phyloP scores from a whole-genome alignment of 805 yeast species.

The Jamesozyma gamospora region DNA sequence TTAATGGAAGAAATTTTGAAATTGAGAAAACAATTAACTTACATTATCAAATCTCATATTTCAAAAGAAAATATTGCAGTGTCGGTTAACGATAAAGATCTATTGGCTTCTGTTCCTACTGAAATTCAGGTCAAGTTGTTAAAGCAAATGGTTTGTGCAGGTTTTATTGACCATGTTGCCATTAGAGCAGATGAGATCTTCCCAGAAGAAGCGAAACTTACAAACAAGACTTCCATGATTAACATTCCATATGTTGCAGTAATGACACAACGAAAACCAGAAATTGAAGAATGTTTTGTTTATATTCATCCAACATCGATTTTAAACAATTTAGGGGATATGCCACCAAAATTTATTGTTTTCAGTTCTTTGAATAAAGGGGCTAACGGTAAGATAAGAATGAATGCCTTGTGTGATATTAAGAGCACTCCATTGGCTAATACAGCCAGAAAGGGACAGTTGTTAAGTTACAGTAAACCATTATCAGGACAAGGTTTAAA shows the following conservation, averaged over 20 bases:
- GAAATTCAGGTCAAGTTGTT: constrained; percentile 62
- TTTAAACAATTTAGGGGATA: constrained; percentile 45
- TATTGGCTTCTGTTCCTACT: constrained; percentile 57
- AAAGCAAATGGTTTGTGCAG: constrained; percentile 88
- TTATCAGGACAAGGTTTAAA: constrained; percentile 76
- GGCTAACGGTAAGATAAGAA: constrained; percentile 42
- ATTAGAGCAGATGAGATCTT: constrained; percentile 64
- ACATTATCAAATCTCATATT: constrained; percentile 60
- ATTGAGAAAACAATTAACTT: constrained; percentile 67
- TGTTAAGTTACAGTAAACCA: constrained; percentile 82
- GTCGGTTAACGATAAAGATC: constrained; percentile 32
- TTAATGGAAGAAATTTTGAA: constrained; percentile 77
- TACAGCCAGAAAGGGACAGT: constrained; percentile 60
- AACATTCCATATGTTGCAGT: constrained; percentile 59
- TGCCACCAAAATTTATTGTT: constrained; percentile 73
- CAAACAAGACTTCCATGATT: constrained; percentile 48
- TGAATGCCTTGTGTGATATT: constrained; percentile 70
- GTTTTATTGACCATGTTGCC: constrained; percentile 85
- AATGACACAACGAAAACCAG: constrained; percentile 30
- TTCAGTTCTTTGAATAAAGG: constrained; percentile 58
- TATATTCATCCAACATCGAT: constrained; percentile 77
- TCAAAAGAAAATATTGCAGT: constrained; percentile 51
- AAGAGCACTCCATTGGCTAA: constrained; percentile 67
- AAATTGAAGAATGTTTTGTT: constrained; percentile 44
- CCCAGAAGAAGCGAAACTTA: constrained; percentile 49